phyloP scores from a whole-genome alignment of 306 rosid genomes.

The Cicer bijugum region DNA sequence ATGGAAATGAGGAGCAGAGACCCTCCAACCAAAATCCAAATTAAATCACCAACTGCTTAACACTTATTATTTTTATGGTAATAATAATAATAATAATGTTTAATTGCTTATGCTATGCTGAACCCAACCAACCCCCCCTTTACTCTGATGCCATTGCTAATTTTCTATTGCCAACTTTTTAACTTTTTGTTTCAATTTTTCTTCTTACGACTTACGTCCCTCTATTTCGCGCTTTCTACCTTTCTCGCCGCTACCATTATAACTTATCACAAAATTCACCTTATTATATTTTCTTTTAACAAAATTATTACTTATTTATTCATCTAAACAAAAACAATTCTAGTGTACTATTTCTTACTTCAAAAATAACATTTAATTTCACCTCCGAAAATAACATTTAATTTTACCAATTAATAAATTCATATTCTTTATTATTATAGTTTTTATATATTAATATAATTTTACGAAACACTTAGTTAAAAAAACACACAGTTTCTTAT shows the following conservation, averaged over 20 bases:
- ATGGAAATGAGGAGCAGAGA: not conserved
- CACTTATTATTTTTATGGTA: not conserved
- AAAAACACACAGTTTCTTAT: no score
- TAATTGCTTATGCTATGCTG: not conserved
- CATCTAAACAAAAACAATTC: no score
- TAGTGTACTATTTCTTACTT: no score
- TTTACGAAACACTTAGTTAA: no score
- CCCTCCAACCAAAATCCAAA: constrained; percentile 33
- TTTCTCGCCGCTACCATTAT: not conserved
- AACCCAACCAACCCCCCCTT: constrained; percentile 1
- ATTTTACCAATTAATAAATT: no score
- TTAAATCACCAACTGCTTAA: constrained; percentile 22
- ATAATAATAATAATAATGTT: not conserved
- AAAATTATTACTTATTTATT: no score
- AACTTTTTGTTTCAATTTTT: constrained; percentile 8
- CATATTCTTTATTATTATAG: no score
- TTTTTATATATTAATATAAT: no score
- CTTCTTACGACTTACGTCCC: constrained; percentile 19
- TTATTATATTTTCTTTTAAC: no score
- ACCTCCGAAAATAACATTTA: no score
- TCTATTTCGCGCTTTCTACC: constrained; percentile 43
- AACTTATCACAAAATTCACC: no score
- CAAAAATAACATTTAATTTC: no score
- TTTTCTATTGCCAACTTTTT: constrained; percentile 5
- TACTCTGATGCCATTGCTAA: not conserved